phyloP scores from a whole-genome alignment of 495 filamentous ascomycete genomes.

The Daldinia caldariorum region DNA sequence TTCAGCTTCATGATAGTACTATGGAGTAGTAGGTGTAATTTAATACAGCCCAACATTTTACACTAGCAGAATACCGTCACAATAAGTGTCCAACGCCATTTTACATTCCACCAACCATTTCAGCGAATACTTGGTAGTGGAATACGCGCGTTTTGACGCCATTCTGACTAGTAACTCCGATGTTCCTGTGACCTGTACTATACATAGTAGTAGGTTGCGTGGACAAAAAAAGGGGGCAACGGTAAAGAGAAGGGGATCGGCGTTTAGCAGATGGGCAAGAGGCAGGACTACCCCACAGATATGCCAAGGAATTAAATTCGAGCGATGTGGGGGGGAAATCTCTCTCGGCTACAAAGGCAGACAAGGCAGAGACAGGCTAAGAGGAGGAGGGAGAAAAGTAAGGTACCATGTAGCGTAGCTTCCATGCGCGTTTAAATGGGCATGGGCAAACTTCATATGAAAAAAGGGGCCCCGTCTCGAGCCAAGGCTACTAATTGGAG shows the following conservation, averaged over 20 bases:
- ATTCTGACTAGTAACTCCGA: no score
- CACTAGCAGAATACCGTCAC: conserved; percentile 17
- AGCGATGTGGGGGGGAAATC: conserved; percentile 17
- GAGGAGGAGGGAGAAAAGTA: background rate
- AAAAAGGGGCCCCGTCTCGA: background rate
- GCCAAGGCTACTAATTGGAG: background rate
- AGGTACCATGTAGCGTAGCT: background rate
- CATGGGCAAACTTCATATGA: background rate
- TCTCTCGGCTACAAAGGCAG: conserved; percentile 19
- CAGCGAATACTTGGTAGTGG: no score
- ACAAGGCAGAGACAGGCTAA: background rate
- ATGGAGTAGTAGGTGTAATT: no score
- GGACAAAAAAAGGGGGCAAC: conserved; percentile 18
- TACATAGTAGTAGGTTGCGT: no score
- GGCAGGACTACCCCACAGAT: conserved; percentile 36
- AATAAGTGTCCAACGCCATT: no score
- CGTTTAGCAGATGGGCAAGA: conserved; percentile 15
- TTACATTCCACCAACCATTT: no score
- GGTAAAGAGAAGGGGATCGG: conserved; percentile 16
- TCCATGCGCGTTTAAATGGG: background rate
- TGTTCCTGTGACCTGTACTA: conserved; percentile 9
- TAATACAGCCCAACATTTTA: no score
- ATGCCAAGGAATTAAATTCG: conserved; percentile 33
- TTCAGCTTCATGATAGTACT: background rate
- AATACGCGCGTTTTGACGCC: no score